Base-by-base conservation (phyloP, 2,329 filamentous ascomycete genomes). In the Exophiala bonariae region DNA sequence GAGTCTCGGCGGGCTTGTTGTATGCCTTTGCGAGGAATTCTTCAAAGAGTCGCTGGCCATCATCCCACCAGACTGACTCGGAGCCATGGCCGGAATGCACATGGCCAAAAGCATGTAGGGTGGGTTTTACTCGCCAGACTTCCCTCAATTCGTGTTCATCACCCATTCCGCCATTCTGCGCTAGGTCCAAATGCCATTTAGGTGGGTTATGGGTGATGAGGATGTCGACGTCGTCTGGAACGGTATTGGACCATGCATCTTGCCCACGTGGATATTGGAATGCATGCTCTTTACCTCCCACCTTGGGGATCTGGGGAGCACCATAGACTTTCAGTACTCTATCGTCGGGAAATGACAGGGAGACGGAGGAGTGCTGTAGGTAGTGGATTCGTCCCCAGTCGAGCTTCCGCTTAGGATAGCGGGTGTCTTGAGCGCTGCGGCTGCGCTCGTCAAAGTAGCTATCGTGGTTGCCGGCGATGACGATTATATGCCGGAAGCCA, bases 401-500 rank as follows among this genome's bases (percentile, higher is more conserved):
- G 13, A 91, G 74, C 22, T 65, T 67, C 52, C 71, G 70, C n/a
- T 66, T 65, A 1, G 70, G 67, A n/a, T 72, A 62, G 16, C 68
- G 64, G 35, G 70, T 63, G 61, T 89, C 82, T 36, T 78, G 73
- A 8, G 75, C 68, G 13, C 65, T 67, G 3, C 87, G 77, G 11
- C 81, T 82, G 26, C 75, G 73, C 18, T 79, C 73, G 66, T 95
- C 92, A 52, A 95, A 86, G 73, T 82, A 95, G 59, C 82, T 85
- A 63, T 96, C 92, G 66, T 96, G 92, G 63, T 96, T 96, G 1
- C 92, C 92, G 23, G 83, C 82, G 23, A 97, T 82, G 28, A 91
- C 79, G 18, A 96, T 76, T 67, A 96, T 95, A 66, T 95, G 79
- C 28, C 71, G 70, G 62, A 96, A 89, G 0, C 88, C 87, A 28